Evolutionary conservation across 1,284 basidiomycete genomes (phyloP), one percentile per base, ranked within the genome.

Genomic region (Blastosporella zonata): DNA sequence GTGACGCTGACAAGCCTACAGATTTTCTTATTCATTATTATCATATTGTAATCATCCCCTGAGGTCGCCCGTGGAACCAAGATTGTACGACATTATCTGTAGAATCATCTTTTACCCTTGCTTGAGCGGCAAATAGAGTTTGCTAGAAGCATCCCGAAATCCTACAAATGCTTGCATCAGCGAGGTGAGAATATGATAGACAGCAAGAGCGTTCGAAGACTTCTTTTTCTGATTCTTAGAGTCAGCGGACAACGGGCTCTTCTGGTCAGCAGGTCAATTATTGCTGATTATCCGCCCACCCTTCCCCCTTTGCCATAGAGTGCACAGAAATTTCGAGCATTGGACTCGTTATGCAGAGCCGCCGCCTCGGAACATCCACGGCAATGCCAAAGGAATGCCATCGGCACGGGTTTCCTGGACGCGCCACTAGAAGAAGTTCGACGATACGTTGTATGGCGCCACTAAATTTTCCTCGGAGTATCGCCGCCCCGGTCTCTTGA

Each of bases 1-100:
- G 22, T 17, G 25, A 17, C 2, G 20, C 47, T 53, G 18, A 52
- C 18, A n/a, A 2, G 10, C 6, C 25, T 21, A 7, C 36, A 53
- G 51, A 44, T 45, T 13, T 29, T 35, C 10, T 42, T 13, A 44
- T 46, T 47, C 34, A 51, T 50, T 52, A 48, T 49, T 46, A 46
- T 21, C 18, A 23, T 50, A 50, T 42, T 55, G 47, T 54, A 57
- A 42, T 43, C 50, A 34, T 50, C 29, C 45, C 25, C 28, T 27
- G 46, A 35, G 18, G 46, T 45, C 50, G 22, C 41, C 22, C 42
- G 43, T 35, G 43, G 47, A 55, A 42, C 25, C 53, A 48, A 42
- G 33, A 54, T 36, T 56, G 53, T 56, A 56, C 35, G 33, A 43
- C 48, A 45, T 33, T 45, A 50, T 43, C 34, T 51, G 50, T 55